Evolutionary conservation across 371 early-diverging fungal species (phyloP), one percentile per base, ranked within the genome.

Genomic region (Zopfochytrium polystomum): DNA sequence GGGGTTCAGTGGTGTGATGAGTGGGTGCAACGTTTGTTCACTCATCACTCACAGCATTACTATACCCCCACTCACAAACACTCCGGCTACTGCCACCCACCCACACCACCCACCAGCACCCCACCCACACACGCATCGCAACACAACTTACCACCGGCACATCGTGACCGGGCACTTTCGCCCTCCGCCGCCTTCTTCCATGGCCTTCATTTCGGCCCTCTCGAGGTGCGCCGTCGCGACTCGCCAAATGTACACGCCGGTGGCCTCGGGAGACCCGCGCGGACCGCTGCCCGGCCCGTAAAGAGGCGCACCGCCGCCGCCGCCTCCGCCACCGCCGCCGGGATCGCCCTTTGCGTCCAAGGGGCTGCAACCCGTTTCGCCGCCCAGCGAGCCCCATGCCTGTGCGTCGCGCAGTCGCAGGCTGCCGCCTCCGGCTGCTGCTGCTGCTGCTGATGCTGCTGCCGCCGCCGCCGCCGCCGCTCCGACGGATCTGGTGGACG

Each of bases 231-330:
- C 76, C 20, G 70, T 70, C 13, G 71, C 68, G 1, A 76, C 64
- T 48, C 67, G 65, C 79, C 79, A 79, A 0, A 79, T 46, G 50
- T 66, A 72, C 5, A 74, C 67, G 2, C 75, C 79, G 11, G 59
- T 65, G 6, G 71, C 70, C 33, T 62, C 59, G 4, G 50, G 50
- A 18, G 52, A n/a, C 32, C 59, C 54, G 52, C 50, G 32, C 33
- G 38, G 45, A 43, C 31, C 9, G 22, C 7, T 20, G 45, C 20
- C 2, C 43, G 1, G 2, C 48, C n/a, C 26, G n/a, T 26, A 48
- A n/a, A 48, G 0, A 48, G 23, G 48, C 29, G 18, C 31, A 11
- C 1, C 29, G 15, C 25, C 52, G 18, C 2, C 48, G 9, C 22
- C n/a, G 15, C 25, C 52, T 32, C 2, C 48, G 9, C 22, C n/a